These are phyloP conservation scores for Chalaropsis ovoidea DNA, from an alignment of 2,329 filamentous ascomycete species.

Conservation along the genomic window DNA sequence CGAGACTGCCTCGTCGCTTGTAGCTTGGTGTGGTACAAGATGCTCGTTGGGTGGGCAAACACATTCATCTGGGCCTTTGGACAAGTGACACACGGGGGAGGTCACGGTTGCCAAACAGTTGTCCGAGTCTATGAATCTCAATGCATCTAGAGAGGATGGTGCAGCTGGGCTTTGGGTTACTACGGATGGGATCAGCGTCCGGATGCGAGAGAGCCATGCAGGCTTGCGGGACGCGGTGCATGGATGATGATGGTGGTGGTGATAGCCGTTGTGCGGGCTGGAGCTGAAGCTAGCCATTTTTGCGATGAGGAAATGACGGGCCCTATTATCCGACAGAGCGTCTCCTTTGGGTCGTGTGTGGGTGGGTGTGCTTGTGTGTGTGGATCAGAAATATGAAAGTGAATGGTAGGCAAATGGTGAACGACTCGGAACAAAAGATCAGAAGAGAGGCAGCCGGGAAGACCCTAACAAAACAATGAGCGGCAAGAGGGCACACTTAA, in stretches of 20 bases:
- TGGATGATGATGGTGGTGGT: not conserved
- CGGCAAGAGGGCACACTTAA: too few relatives aligned
- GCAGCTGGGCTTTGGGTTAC: not conserved
- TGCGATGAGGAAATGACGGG: not conserved
- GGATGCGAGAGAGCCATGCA: slow-evolving; percentile 21
- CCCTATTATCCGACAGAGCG: not conserved
- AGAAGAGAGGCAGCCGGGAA: too few relatives aligned
- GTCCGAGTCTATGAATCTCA: not conserved
- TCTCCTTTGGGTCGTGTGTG: not conserved
- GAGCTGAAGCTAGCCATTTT: slow-evolving; percentile 6
- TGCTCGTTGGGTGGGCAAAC: not conserved
- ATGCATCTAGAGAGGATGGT: not conserved
- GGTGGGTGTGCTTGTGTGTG: too few relatives aligned
- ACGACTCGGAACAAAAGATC: too few relatives aligned
- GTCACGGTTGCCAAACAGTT: not conserved
- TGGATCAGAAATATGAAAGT: too few relatives aligned
- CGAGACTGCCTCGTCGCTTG: too few relatives aligned
- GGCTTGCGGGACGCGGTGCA: slow-evolving; percentile 1
- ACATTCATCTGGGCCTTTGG: not conserved
- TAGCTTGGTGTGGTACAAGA: too few relatives aligned
- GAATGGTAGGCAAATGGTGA: too few relatives aligned
- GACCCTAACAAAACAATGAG: too few relatives aligned
- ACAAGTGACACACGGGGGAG: not conserved
- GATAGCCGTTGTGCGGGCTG: not conserved
- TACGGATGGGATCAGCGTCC: slow-evolving; percentile 23